A percentile compares a stretch with the other conserved stretches of the same genome.
Evolutionary conservation across 208 protist genomes (phyloP).

Genomic region (Trypanosoma lewisi): DNA sequence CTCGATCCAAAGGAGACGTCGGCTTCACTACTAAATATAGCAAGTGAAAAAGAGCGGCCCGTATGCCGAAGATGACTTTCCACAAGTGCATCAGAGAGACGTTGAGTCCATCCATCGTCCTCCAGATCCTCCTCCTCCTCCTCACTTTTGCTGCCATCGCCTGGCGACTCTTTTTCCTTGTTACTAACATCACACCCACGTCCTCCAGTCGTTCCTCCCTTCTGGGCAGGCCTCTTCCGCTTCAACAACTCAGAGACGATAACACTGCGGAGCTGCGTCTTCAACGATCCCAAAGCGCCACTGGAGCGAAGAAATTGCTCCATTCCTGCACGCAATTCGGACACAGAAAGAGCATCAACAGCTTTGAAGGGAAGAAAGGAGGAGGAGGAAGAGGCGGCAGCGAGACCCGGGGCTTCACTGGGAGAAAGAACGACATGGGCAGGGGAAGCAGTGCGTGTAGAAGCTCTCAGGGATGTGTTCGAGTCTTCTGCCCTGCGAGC

Average conservation of each 20-base stretch:
- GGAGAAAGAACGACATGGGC: no score
- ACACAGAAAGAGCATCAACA: constrained; percentile 28
- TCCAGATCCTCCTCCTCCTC: constrained; percentile 11
- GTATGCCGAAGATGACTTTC: constrained; percentile 84
- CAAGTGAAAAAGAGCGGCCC: constrained; percentile 63
- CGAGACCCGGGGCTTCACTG: no score
- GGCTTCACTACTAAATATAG: constrained; percentile 81
- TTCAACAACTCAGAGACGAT: constrained; percentile 71
- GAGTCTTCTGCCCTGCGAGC: neutral
- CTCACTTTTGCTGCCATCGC: constrained; percentile 8
- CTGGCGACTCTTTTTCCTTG: constrained; percentile 5
- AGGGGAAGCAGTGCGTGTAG: neutral
- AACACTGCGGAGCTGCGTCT: constrained; percentile 81
- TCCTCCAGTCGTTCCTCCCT: neutral
- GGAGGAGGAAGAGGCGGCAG: neutral
- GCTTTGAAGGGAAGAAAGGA: neutral
- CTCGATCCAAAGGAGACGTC: constrained; percentile 31
- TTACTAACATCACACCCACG: neutral
- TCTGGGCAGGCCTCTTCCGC: constrained; percentile 24
- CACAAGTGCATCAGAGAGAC: constrained; percentile 67
- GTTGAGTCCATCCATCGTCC: constrained; percentile 40
- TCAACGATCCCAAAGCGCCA: constrained; percentile 70
- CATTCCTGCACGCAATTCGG: constrained; percentile 74
- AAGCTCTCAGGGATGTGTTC: neutral
- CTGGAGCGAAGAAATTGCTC: constrained; percentile 71